Base-by-base conservation (phyloP, 441 rosid species). In the Hura crepitans region DNA sequence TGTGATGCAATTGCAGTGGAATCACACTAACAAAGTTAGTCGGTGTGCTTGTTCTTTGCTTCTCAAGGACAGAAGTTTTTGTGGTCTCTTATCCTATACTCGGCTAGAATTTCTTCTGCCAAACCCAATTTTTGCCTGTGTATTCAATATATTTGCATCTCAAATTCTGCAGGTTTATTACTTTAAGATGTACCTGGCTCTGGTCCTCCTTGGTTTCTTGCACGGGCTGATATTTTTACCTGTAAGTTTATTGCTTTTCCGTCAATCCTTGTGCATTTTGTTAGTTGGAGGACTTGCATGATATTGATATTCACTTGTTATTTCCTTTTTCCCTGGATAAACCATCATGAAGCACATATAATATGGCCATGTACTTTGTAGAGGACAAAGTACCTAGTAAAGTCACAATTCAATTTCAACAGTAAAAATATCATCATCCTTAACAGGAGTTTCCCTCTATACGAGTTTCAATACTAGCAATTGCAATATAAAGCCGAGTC, bases 171-270 rank as follows among this genome's bases (percentile, higher is more conserved):
- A 96, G 99, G 94, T 96, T 49, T 96, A 96, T 79, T 96, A 93
- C 83, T 96, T 96, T 84, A 89, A 89, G 80, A 93, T 96, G 99
- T 96, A 96, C 78, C 82, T 96, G 6, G 96, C 99, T 27, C 74
- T 96, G 68, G 99, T 96, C 69, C 92, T 92, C 27, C 94, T 96
- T 14, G 99, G 99, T 79, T 96, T 91, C 85, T 72, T 96, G 68
- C 99, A 96, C 13, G 98, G 99, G 20, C 90, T 96, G 58, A 85
- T 96, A 25, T 93, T 96, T 81, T 79, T 96, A 69, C 99, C 99
- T 0, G 99, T 96, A 84, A 84, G 97, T 78, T 25, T 5, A 45
- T 35, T 18, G 23, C 8, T 4, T 14, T 22, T 61, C 68, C 49
- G 11, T 39, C 18, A 23, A 28, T 68, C 2, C 4, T 27, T 33